These are phyloP conservation scores for Citrus sinensis DNA, from an alignment of 345 rosid genomes.

Conservation along the genomic window DNA sequence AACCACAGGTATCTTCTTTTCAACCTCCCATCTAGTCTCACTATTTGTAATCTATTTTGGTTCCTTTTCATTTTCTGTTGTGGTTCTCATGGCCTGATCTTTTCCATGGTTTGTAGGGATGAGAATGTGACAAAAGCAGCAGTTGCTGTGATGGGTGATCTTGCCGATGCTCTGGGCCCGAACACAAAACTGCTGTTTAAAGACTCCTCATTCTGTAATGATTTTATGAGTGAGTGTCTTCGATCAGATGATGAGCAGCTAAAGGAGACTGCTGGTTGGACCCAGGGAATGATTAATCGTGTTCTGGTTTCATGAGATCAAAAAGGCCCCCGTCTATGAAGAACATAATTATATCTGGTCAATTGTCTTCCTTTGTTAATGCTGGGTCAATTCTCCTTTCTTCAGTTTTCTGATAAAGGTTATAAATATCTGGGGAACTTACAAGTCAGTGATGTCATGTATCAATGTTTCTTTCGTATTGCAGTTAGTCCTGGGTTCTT, in stretches of 20 bases:
- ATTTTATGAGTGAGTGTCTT: slow-evolving; percentile 71
- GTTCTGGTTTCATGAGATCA: slow-evolving; percentile 54
- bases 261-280: slow-evolving; percentile 84
- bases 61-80: background rate
- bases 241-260: slow-evolving; percentile 80
- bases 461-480: slow-evolving; percentile 15
- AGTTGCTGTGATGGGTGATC: slow-evolving; percentile 92
- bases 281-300: slow-evolving; percentile 82
- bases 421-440: slow-evolving; percentile 10
- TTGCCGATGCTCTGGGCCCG: slow-evolving; percentile 82
- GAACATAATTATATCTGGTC: background rate
- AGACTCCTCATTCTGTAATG: slow-evolving; percentile 53
- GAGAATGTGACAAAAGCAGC: slow-evolving; percentile 88
- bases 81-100: background rate
- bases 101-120: slow-evolving; percentile 45
- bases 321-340: background rate
- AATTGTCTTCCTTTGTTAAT: background rate
- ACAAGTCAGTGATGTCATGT: slow-evolving; percentile 1
- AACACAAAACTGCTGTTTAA: slow-evolving; percentile 61
- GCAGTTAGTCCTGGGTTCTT: slow-evolving; percentile 10
- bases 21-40: background rate
- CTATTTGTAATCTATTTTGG: background rate
- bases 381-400: background rate
- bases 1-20: slow-evolving; percentile 44
- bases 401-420: slow-evolving; percentile 19